These are phyloP conservation scores for Aspergillus leporis DNA, from an alignment of 495 filamentous ascomycete species.

Conservation along the genomic window DNA sequence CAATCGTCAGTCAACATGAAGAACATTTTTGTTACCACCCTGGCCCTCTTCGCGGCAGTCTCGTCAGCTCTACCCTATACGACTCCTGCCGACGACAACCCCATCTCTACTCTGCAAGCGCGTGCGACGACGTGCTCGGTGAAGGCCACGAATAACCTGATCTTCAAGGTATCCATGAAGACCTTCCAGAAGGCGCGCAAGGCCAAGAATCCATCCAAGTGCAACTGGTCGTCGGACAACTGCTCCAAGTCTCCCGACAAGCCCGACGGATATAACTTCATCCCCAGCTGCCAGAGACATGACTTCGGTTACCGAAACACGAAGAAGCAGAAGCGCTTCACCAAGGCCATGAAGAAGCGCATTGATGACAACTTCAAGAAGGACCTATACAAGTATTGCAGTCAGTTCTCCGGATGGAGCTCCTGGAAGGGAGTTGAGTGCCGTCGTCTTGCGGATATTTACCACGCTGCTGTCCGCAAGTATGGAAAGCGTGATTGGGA, in stretches of 20 bases:
- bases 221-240: not conserved
- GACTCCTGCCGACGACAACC: not conserved
- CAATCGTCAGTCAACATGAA: not conserved
- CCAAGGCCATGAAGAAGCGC: not conserved
- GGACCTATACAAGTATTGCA: not conserved
- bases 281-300: not conserved
- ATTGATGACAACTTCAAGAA: not conserved
- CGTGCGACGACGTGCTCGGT: not conserved
- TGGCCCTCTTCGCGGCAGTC: not conserved
- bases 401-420: not conserved
- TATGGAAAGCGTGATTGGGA: not conserved
- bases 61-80: not conserved
- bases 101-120: not conserved
- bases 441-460: not conserved
- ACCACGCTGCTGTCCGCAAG: not conserved
- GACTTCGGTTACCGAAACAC: not conserved
- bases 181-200: constrained; percentile 1
- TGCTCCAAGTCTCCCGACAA: not conserved
- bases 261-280: not conserved
- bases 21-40: not conserved
- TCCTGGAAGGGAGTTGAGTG: not conserved
- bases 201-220: not conserved
- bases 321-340: constrained; percentile 3
- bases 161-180: constrained; percentile 1
- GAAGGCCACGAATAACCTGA: not conserved